A percentile compares a stretch with the other conserved stretches of the same genome.
phyloP scores from a whole-genome alignment of 208 protist genomes.

The Polymyxa betae region DNA sequence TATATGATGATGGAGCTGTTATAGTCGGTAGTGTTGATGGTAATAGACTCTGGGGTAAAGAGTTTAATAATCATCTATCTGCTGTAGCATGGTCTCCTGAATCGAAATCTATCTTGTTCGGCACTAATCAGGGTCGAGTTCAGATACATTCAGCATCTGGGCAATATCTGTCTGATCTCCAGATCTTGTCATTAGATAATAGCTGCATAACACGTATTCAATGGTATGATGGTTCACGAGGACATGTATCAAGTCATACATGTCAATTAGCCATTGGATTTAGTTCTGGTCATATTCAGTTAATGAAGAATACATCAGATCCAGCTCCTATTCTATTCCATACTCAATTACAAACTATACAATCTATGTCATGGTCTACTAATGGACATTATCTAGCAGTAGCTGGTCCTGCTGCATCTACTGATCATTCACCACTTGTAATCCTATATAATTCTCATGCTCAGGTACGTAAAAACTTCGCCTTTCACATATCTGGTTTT shows the following conservation, averaged over 20 bases:
- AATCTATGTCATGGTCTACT: background rate
- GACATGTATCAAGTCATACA: constrained; percentile 75
- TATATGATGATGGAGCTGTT: constrained; percentile 87
- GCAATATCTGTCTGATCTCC: constrained; percentile 79
- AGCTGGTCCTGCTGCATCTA: background rate
- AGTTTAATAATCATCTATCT: constrained; percentile 80
- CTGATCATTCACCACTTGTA: background rate
- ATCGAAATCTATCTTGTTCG: constrained; percentile 84
- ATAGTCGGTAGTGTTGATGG: constrained; percentile 94
- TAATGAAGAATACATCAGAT: constrained; percentile 79
- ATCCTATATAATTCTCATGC: background rate
- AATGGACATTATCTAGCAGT: background rate
- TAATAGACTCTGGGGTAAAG: constrained; percentile 90
- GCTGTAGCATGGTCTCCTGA: constrained; percentile 92
- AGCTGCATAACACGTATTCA: constrained; percentile 39
- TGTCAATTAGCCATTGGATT: constrained; percentile 85
- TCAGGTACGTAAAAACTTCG: background rate
- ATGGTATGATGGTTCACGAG: constrained; percentile 82
- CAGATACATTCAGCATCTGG: constrained; percentile 83
- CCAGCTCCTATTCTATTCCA: constrained; percentile 78
- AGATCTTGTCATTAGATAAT: constrained; percentile 66
- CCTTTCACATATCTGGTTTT: background rate
- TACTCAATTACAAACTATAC: constrained; percentile 44
- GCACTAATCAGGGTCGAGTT: constrained; percentile 71
- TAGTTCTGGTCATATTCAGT: constrained; percentile 82